Base-by-base conservation (phyloP, 495 filamentous ascomycete species). In the Geopyxis carbonaria region DNA sequence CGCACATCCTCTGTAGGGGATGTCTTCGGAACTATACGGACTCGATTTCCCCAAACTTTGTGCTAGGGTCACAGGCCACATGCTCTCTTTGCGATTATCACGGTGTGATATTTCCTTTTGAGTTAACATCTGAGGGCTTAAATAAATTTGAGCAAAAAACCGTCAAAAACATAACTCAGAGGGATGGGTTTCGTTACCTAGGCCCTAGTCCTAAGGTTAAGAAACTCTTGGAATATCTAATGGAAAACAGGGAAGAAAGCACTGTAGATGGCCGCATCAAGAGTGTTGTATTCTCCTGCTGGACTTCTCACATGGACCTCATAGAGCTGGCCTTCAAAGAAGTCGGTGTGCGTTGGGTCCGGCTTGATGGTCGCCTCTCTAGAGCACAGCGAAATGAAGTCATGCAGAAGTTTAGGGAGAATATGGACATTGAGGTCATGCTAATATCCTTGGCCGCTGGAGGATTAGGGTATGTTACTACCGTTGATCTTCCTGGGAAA, bases 271-370 rank as follows among this genome's bases (percentile, higher is more conserved):
- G 40, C 65, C 71, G 30, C 64, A 70, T 35, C 63, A 62, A 25
- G 68, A 76, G 78, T 30, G 87, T 97, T 10, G 72, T 97, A 14
- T 94, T 95, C 56, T 93, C 85, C 1, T 73, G 71, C 21, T 97
- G 89, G 87, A 94, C 87, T 0, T 75, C 79, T 2, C 84, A 94
- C 55, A 72, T 97, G 22, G 87, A 97, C 53, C 70, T 97, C 10
- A 91, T 97, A 47, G 73, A 93, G 52, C 71, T 82, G 34, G 87
- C 89, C 2, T 63, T 97, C 10, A 65, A 75, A 32, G 67, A 73
- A 31, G 66, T 69, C 23, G 64, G 64, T 5, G 70, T 93, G 52
- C 61, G 54, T 2, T 91, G 69, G 52, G 72, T 69, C n/a, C 80
- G 87, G 8, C 70, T 97, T 2, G 89, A 95, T 53, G 89, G 89